Base-by-base conservation (phyloP, 257 asterid genomes). In the Capsicum rhomboideum region DNA sequence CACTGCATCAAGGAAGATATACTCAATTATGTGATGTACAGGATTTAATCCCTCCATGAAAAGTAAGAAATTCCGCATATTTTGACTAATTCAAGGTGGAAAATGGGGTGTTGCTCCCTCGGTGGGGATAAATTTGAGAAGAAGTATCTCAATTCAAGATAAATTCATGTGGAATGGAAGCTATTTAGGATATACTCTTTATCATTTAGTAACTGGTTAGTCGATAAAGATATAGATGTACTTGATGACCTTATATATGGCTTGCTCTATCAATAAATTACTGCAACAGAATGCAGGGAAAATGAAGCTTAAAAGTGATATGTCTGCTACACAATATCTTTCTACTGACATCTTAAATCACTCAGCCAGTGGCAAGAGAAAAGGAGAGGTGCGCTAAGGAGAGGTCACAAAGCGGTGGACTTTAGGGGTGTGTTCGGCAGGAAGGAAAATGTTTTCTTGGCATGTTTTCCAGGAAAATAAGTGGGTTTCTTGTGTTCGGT, bases 1-100 rank as follows among this genome's bases (percentile, higher is more conserved):
- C 99, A 96, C 99, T 96, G 97, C 94, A 88, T 74, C 56, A 83
- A 85, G 83, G 59, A 42, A 81, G 74, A 29, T 12, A 5, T 34
- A 20, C 59, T 46, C 10, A 80, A 82, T 58, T 77, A 49, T 10
- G 52, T 52, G 77, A 53, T 31, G 66, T 67, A 31, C 69, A 21
- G 13, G n/a, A n/a, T n/a, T n/a, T n/a, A n/a, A n/a, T n/a, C n/a
- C n/a, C n/a, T n/a, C n/a, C n/a, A n/a, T n/a, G n/a, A n/a, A n/a
- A n/a, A 12, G 23, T 66, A 66, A 29, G 2, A 31, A 66, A 66
- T 23, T 6, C 42, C 2, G 42, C 12, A 64, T 63, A 6, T 28
- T 26, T 64, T 64, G n/a, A 64, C 9, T 10, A 64, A 59, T 64
- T 28, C 72, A 64, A 64, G 42, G 42, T 61, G 34, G 4, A 23